Evolutionary conservation across 2,329 filamentous ascomycete species (phyloP).

Genomic region (Venturia pyrina): DNA sequence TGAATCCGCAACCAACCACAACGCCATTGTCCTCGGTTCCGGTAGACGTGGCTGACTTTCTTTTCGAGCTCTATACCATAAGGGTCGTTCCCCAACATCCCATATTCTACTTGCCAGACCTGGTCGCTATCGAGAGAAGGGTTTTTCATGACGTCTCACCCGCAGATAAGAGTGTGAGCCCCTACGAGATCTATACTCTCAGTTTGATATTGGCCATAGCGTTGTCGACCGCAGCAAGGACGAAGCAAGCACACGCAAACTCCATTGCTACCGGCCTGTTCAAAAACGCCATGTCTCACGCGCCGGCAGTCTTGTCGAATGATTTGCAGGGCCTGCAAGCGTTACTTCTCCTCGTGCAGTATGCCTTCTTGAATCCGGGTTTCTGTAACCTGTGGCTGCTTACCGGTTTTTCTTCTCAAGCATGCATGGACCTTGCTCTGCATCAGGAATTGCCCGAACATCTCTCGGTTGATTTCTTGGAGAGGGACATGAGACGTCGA

Average conservation of each 20-base stretch:
- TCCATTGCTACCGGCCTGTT: slow-evolving; percentile 24
- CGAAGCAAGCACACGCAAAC: slow-evolving; percentile 25
- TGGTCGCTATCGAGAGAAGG: slow-evolving; percentile 17
- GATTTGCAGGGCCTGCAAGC: slow-evolving; percentile 26
- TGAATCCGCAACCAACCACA: slow-evolving; percentile 24
- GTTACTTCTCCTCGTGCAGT: slow-evolving; percentile 25
- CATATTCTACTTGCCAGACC: slow-evolving; percentile 26
- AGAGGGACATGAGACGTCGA: slow-evolving; percentile 28
- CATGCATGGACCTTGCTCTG: slow-evolving; percentile 26
- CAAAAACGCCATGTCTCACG: slow-evolving; percentile 26
- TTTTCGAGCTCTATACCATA: slow-evolving; percentile 25
- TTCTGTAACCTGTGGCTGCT: slow-evolving; percentile 28
- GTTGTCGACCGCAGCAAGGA: slow-evolving; percentile 24
- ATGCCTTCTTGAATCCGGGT: slow-evolving; percentile 26
- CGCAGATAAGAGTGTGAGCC: slow-evolving; percentile 22
- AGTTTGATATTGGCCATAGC: slow-evolving; percentile 29
- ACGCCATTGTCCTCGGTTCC: slow-evolving; percentile 22
- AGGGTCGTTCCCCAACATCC: slow-evolving; percentile 27
- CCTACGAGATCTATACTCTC: slow-evolving; percentile 23
- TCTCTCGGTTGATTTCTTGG: slow-evolving; percentile 19
- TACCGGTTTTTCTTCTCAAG: slow-evolving; percentile 27
- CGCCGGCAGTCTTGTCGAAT: slow-evolving; percentile 26
- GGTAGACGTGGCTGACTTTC: slow-evolving; percentile 22
- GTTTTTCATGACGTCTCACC: slow-evolving; percentile 22
- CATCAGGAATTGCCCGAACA: slow-evolving; percentile 27